Evolutionary conservation across 169 alveolate species (phyloP).

Genomic region (Eimeria maxima): DNA sequence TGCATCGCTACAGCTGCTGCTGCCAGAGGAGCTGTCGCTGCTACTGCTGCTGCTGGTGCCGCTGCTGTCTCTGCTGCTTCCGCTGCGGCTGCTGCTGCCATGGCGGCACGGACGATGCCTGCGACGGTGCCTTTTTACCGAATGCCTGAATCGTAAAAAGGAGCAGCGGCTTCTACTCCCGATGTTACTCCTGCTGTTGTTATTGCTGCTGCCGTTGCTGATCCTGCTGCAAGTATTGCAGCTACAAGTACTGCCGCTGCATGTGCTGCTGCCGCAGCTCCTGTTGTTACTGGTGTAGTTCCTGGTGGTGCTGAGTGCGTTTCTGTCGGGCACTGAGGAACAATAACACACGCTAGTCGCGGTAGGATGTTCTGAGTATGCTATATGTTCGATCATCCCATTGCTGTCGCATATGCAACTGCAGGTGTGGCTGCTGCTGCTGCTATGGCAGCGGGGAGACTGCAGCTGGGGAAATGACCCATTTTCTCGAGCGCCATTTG

Average conservation of each 20-base stretch:
- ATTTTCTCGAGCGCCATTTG: too few relatives aligned
- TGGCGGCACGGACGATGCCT: background rate
- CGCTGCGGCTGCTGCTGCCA: background rate
- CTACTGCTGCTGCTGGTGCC: background rate
- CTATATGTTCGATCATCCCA: background rate
- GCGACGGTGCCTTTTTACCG: too few relatives aligned
- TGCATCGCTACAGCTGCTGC: background rate
- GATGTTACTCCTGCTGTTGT: background rate
- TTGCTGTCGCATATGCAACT: background rate
- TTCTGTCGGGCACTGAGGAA: background rate
- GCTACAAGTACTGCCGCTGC: background rate
- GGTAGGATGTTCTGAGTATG: background rate
- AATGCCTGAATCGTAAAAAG: too few relatives aligned
- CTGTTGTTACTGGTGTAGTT: background rate
- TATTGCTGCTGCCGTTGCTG: slow-evolving; percentile 4
- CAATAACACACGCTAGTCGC: background rate
- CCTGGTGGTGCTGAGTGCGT: background rate
- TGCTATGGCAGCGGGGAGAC: background rate
- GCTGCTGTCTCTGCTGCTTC: too few relatives aligned
- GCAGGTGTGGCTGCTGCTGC: background rate
- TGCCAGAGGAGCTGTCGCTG: background rate
- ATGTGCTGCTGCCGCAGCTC: slow-evolving; percentile 5
- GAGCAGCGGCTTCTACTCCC: background rate
- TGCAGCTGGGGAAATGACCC: background rate
- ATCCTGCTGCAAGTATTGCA: background rate